Base-by-base conservation (phyloP, 164 flowering plant species). In the Malania oleifera region DNA sequence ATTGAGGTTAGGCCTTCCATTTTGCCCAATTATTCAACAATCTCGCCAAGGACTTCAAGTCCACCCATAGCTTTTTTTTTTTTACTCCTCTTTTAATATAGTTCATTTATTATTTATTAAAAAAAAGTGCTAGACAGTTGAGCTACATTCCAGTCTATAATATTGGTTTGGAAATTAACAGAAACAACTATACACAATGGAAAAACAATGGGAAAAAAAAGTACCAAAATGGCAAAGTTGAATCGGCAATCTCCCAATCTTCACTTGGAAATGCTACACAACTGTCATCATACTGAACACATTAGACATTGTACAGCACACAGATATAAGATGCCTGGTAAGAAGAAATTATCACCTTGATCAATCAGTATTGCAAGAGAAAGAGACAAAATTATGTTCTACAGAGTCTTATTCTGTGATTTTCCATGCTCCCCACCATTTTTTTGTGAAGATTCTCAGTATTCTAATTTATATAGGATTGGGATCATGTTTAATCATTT, bases 211-310 rank as follows among this genome's bases (percentile, higher is more conserved):
- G 13, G 13, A 40, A 15, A 11, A 24, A 13, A 52, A 40, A 44
- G 40, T 81, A 93, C 97, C 97, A 93, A 67, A 93, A 93, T 66
- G 79, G 98, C 75, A 93, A 71, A 37, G 97, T 93, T 50, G 96
- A 89, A 70, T 90, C 96, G 22, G 98, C 89, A 62, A 93, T 88
- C 67, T 87, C 97, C 98, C 98, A 93, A 48, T 86, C 97, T 67
- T 80, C 87, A 76, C 96, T 77, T 66, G 95, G 91, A 87, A 82
- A 87, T 51, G 90, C 79, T 23, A 93, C 89, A 76, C 97, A 93
- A 57, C 98, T 89, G 82, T 70, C 52, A 76, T 12, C 22, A 73
- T 18, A 47, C 49, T n/a, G 0, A 53, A 57, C 40, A 60, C 18
- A 58, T 63, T 28, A 71, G 40, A 45, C n/a, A 31, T 29, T 27